Percentiles rank a stretch among this genome's conserved stretches.
Evolutionary conservation across 2,329 filamentous ascomycete genomes (phyloP).

Genomic region (Aspergillus amoenus): DNA sequence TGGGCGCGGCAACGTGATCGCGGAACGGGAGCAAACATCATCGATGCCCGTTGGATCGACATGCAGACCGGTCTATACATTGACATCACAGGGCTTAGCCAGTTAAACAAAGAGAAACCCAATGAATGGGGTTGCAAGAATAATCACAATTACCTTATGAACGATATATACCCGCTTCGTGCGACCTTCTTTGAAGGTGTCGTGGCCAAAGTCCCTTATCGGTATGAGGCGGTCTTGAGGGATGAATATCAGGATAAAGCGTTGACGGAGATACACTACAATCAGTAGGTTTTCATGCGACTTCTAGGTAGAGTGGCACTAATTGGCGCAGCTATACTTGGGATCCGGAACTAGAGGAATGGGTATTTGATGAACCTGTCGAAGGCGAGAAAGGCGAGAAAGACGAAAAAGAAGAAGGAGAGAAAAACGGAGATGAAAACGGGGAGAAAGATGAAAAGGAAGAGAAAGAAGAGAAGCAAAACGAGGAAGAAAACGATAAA

Average conservation of each 20-base stretch:
- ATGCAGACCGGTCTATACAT: constrained; percentile 73
- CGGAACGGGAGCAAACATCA: constrained; percentile 72
- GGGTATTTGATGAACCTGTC: constrained; percentile 30
- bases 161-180: constrained; percentile 75
- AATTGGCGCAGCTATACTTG: constrained; percentile 38
- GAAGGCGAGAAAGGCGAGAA: background rate
- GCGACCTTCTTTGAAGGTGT: constrained; percentile 74
- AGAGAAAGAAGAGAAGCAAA: too few species aligned
- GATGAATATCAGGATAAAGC: constrained; percentile 42
- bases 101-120: constrained; percentile 62
- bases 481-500: constrained; percentile 9
- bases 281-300: constrained; percentile 31
- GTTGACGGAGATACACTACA: constrained; percentile 34
- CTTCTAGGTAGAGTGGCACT: constrained; percentile 2
- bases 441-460: too few species aligned
- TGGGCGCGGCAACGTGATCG: constrained; percentile 61
- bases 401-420: background rate
- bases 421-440: background rate
- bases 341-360: constrained; percentile 32
- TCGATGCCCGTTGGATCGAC: constrained; percentile 84
- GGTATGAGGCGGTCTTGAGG: constrained; percentile 39
- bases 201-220: constrained; percentile 63
- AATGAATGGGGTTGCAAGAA: constrained; percentile 80
- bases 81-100: constrained; percentile 75
- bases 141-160: constrained; percentile 66